Conservation (phyloP, 164 flowering plant genomes). For the Pachysandra terminalis region DNA sequence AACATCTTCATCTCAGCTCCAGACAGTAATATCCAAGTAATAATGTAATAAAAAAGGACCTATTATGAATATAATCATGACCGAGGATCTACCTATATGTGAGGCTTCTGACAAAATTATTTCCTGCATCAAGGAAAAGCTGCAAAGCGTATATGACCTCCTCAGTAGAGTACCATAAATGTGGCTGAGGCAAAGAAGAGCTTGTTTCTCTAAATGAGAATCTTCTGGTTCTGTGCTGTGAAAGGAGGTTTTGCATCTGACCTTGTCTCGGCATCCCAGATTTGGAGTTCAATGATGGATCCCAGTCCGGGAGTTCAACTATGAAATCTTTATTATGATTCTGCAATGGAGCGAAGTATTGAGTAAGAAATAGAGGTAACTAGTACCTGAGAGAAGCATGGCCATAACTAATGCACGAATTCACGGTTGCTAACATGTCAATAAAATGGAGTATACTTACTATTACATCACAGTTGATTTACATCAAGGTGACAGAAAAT, state of each 20-base stretch:
- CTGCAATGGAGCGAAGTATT: constrained; percentile 39
- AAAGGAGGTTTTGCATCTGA: constrained; percentile 19
- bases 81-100: constrained; percentile 62
- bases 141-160: constrained; percentile 56
- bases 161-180: constrained; percentile 79
- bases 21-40: neutral
- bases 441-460: neutral
- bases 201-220: constrained; percentile 39
- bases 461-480: neutral
- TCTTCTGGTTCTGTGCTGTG: constrained; percentile 32
- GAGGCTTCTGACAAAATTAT: constrained; percentile 54
- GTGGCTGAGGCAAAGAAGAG: constrained; percentile 55
- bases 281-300: constrained; percentile 46
- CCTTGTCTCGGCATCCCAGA: constrained; percentile 17
- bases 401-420: neutral
- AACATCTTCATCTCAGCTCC: no score
- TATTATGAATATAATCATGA: neutral
- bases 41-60: neutral
- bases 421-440: neutral
- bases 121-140: constrained; percentile 71
- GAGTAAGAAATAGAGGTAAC: neutral
- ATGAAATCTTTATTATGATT: constrained; percentile 89
- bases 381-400: neutral
- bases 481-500: no score
- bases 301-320: constrained; percentile 86